Conservation (phyloP, 2,329 filamentous ascomycete genomes). For the Fusarium setosum region DNA sequence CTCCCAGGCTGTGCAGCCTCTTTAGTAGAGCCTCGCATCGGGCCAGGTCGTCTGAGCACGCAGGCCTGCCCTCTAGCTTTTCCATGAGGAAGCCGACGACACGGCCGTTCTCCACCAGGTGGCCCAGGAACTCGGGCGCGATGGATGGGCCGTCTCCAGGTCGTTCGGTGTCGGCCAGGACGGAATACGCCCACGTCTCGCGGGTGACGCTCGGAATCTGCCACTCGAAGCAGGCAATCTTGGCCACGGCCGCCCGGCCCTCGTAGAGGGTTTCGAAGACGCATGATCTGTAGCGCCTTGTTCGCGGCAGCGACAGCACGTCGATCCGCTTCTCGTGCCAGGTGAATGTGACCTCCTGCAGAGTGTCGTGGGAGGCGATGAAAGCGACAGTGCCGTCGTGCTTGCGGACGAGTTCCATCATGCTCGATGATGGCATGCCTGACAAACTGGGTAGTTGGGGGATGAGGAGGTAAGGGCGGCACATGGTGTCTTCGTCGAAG, state of each 20-base stretch:
- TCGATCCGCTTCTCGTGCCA: constrained; percentile 42
- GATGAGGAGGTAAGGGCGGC: constrained; percentile 46
- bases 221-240: constrained; percentile 48
- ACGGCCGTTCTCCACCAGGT: constrained; percentile 49
- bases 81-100: constrained; percentile 50
- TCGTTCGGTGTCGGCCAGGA: constrained; percentile 15
- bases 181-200: constrained; percentile 44
- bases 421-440: constrained; percentile 41
- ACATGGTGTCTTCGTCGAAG: constrained; percentile 46
- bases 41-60: constrained; percentile 42
- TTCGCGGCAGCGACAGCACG: constrained; percentile 37
- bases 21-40: constrained; percentile 43
- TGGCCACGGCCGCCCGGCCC: constrained; percentile 41
- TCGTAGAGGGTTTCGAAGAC: constrained; percentile 28
- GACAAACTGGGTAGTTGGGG: constrained; percentile 42
- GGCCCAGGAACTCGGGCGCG: constrained; percentile 48
- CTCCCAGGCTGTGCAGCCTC: constrained; percentile 37
- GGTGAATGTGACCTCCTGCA: constrained; percentile 13
- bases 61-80: constrained; percentile 46
- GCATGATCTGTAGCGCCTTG: constrained; percentile 35
- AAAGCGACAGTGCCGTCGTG: background rate
- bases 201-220: constrained; percentile 44
- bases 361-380: background rate
- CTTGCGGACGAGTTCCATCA: background rate
- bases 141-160: constrained; percentile 37